Evolutionary conservation across 345 rosid genomes (phyloP).

Genomic region (Populus ilicifolia): DNA sequence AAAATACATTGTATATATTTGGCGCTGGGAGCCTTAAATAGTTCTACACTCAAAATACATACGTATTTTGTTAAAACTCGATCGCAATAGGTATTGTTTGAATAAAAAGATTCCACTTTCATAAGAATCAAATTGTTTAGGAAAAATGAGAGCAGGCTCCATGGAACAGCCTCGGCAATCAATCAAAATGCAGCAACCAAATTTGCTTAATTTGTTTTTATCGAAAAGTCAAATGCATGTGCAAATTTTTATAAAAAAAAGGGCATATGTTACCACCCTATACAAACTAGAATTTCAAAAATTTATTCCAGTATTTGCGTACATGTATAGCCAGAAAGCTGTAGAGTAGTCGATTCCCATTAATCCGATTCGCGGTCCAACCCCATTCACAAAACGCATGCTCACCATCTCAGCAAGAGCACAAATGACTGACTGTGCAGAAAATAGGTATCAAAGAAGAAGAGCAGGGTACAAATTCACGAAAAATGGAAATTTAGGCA

Average conservation of each 20-base stretch:
- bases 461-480: neutral
- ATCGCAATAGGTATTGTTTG: neutral
- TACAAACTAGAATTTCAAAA: neutral
- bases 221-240: neutral
- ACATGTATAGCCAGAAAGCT: constrained; percentile 84
- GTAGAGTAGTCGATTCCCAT: constrained; percentile 78
- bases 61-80: neutral
- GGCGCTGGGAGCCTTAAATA: neutral
- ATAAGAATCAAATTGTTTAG: neutral
- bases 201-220: neutral
- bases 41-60: neutral
- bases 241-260: neutral
- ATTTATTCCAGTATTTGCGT: constrained; percentile 19
- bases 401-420: constrained; percentile 83
- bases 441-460: constrained; percentile 1
- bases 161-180: neutral
- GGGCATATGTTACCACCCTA: neutral
- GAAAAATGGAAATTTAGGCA: neutral
- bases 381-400: constrained; percentile 70
- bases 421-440: constrained; percentile 61
- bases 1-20: neutral
- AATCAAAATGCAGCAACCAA: neutral
- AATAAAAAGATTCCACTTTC: neutral
- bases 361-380: constrained; percentile 50
- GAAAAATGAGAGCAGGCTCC: neutral